Evolutionary conservation across 2,329 filamentous ascomycete genomes (phyloP), one percentile per base, ranked within the genome.

Genomic region (Plenodomus biglobosus): DNA sequence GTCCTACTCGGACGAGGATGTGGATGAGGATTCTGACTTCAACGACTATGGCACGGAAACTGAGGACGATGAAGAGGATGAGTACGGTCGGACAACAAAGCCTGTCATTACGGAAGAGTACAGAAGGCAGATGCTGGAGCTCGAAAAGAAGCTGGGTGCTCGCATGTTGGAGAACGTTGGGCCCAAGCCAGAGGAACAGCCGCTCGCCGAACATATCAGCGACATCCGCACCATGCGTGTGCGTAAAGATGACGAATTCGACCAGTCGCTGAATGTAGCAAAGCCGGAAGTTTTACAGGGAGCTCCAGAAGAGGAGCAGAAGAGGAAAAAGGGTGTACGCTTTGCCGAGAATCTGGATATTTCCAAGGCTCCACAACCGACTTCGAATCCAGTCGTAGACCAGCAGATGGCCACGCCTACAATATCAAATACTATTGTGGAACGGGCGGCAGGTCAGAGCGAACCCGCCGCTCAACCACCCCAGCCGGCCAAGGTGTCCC

Each of bases 311-410:
- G 40, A 51, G 18, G 46, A 48, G 8, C 7, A 48, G n/a, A 53
- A 56, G 48, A 5, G 16, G 13, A 73, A 73, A 59, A 95, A 94
- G 74, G 85, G 82, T 15, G 91, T 96, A 20, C 83, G 86, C n/a
- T 96, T 96, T 71, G 86, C 90, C 2, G 76, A 85, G 27, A 78
- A 79, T 5, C 75, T 95, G 27, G 88, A 94, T 59, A 84, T 95
- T 53, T 85, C 87, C 22, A 76, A 71, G 40, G 57, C 67, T 30
- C 61, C 71, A 37, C 27, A 7, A 15, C 11, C 7, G 5, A 10
- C 5, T 10, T 10, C 22, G 22, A 24, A 24, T 5, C 22, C 22
- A 24, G 22, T 24, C 22, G 22, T 10, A 24, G 22, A n/a, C 11
- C 46, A 8, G 8, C 49, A 5, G 17, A 36, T 8, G 52, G 50